Base-by-base conservation (phyloP, 176 grass and related monocot genomes). In the Musa itinerans region DNA sequence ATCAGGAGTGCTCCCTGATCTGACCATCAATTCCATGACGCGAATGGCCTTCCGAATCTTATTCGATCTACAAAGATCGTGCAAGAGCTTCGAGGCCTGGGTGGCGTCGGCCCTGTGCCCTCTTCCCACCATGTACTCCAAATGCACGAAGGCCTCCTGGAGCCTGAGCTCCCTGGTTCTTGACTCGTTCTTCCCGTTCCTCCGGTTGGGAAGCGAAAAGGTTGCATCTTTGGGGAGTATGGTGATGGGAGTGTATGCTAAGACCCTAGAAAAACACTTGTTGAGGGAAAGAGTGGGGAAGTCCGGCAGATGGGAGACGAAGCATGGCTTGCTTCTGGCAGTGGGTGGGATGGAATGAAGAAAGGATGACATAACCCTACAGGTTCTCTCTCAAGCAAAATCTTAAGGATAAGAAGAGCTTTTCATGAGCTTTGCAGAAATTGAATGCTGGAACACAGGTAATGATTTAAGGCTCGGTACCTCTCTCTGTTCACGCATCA, bases 11-110 rank as follows among this genome's bases (percentile, higher is more conserved):
- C 21, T 14, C 25, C 73, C 80, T 24, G 80, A 49, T 8, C 10
- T 16, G 48, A 59, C 53, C 53, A 76, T 82, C 63, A 82, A 19
- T 11, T 82, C 80, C 63, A 75, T 75, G 62, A 68, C 63, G 1
- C 80, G 72, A 20, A 76, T 63, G 19, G 80, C 80, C 63, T 75
- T 75, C 7, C 80, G 63, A 50, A 75, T 59, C 72, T 75, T 75
- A 21, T 61, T 76, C 12, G 53, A 66, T 52, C 59, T 75, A 63
- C 72, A 82, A 7, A 82, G 34, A 59, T 76, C 80, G 52, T 82
- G 76, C 52, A 82, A 10, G 63, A 82, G 80, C 64, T 82, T 73
- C 2, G 80, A 59, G 14, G 80, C 80, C 14, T 82, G 80, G 13
- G 53, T 27, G 9, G 64, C 10, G 65, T 82, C 73, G 17, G 64